Evolutionary conservation across 179 eudicot species (phyloP).

Genomic region (Corrigiola litoralis): DNA sequence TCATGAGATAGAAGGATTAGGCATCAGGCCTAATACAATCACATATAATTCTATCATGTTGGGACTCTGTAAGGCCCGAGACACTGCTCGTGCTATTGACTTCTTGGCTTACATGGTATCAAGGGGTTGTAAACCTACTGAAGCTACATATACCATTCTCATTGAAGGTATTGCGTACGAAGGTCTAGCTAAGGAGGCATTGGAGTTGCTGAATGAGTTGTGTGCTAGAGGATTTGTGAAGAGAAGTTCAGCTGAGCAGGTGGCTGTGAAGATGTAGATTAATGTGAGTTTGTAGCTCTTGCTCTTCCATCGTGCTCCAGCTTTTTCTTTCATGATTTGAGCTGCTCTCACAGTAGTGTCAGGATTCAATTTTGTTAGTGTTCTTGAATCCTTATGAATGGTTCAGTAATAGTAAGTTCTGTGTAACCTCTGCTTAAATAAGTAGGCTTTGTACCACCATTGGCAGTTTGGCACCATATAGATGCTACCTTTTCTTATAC

Average conservation of each 20-base stretch:
- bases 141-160: conserved; percentile 70
- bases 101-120: conserved; percentile 66
- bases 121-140: conserved; percentile 73
- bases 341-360: conserved; percentile 1
- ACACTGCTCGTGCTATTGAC: conserved; percentile 79
- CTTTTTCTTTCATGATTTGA: neutral
- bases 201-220: conserved; percentile 63
- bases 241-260: conserved; percentile 67
- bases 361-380: conserved; percentile 27
- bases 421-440: neutral
- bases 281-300: neutral
- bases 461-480: no score
- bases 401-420: neutral
- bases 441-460: neutral
- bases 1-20: conserved; percentile 56
- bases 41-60: conserved; percentile 69
- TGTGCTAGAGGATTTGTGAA: conserved; percentile 71
- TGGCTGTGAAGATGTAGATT: conserved; percentile 46
- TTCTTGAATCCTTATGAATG: conserved; percentile 10
- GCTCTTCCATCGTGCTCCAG: neutral
- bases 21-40: conserved; percentile 61
- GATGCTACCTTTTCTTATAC: neutral
- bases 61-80: conserved; percentile 80
- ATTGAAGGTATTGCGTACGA: conserved; percentile 75
- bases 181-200: conserved; percentile 68